phyloP scores from a whole-genome alignment of 2,329 filamentous ascomycete genomes.

The Colletotrichum sp. region DNA sequence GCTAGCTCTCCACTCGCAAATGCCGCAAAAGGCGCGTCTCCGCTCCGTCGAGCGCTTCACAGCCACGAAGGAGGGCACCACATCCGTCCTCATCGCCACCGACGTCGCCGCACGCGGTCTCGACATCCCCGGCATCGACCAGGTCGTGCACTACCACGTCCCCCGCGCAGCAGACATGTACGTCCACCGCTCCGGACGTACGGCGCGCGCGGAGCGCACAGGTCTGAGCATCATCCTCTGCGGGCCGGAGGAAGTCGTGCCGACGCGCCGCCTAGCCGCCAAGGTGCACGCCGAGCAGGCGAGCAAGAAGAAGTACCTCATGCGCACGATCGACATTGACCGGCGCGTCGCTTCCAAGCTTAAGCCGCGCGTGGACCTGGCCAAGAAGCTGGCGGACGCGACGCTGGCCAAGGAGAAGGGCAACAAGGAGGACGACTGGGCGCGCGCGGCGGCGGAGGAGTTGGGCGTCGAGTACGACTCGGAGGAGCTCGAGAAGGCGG shows the following conservation, averaged over 20 bases:
- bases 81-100: constrained; percentile 83
- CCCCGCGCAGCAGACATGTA: constrained; percentile 92
- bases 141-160: constrained; percentile 94
- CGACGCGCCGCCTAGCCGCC: constrained; percentile 80
- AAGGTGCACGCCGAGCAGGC: constrained; percentile 78
- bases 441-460: constrained; percentile 85
- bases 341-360: constrained; percentile 77
- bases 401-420: constrained; percentile 86
- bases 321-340: constrained; percentile 84
- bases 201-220: constrained; percentile 78
- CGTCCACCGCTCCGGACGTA: constrained; percentile 93
- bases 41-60: constrained; percentile 91
- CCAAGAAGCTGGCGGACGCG: constrained; percentile 88
- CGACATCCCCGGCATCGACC: constrained; percentile 87
- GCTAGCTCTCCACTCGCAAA: constrained; percentile 85
- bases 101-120: constrained; percentile 93
- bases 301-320: constrained; percentile 61
- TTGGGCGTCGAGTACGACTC: constrained; percentile 93
- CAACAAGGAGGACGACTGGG: constrained; percentile 82
- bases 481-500: constrained; percentile 76
- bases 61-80: constrained; percentile 55
- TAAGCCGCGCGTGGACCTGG: constrained; percentile 76
- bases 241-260: constrained; percentile 86
- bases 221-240: constrained; percentile 90
- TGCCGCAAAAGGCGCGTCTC: constrained; percentile 95